These are phyloP conservation scores for Neodidymelliopsis sp. DNA, from an alignment of 2,329 filamentous ascomycete species.

Conservation along the genomic window DNA sequence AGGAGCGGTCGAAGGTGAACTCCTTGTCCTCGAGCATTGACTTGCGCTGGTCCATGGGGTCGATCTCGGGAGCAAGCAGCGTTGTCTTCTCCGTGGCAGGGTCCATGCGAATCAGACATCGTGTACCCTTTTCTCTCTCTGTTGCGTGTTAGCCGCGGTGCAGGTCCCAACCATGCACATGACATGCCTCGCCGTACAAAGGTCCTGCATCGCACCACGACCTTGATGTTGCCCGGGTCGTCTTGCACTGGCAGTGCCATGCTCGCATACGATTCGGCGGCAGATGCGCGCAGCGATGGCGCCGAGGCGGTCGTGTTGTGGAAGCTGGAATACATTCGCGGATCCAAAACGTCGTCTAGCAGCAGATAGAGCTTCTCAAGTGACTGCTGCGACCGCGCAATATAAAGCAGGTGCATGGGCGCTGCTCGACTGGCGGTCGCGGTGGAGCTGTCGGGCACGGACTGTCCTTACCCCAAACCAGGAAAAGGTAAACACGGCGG, in stretches of 20 bases:
- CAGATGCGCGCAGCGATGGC: constrained; percentile 54
- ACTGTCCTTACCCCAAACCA: constrained; percentile 29
- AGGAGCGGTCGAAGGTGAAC: constrained; percentile 97
- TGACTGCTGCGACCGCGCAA: constrained; percentile 35
- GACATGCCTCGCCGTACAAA: constrained; percentile 55
- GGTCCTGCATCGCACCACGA: constrained; percentile 58
- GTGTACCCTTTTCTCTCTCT: constrained; percentile 83
- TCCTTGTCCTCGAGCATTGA: constrained; percentile 79
- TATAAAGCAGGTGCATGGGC: constrained; percentile 44
- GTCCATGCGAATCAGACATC: constrained; percentile 92
- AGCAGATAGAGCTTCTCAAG: constrained; percentile 31
- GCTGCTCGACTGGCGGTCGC: constrained; percentile 6
- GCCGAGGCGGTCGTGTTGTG: constrained; percentile 51
- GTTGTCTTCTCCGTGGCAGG: constrained; percentile 85
- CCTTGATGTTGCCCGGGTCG: constrained; percentile 59
- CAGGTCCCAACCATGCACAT: neutral
- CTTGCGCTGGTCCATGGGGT: constrained; percentile 70
- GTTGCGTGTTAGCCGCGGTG: constrained; percentile 31
- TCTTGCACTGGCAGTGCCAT: constrained; percentile 46
- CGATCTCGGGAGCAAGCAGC: constrained; percentile 69
- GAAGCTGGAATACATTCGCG: constrained; percentile 39
- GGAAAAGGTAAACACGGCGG: constrained; percentile 40
- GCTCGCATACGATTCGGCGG: constrained; percentile 44
- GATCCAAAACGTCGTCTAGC: constrained; percentile 37
- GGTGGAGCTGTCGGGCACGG: constrained; percentile 23